Evolutionary conservation across 2,329 filamentous ascomycete species (phyloP).

Genomic region (Chrysoporthe cubensis): DNA sequence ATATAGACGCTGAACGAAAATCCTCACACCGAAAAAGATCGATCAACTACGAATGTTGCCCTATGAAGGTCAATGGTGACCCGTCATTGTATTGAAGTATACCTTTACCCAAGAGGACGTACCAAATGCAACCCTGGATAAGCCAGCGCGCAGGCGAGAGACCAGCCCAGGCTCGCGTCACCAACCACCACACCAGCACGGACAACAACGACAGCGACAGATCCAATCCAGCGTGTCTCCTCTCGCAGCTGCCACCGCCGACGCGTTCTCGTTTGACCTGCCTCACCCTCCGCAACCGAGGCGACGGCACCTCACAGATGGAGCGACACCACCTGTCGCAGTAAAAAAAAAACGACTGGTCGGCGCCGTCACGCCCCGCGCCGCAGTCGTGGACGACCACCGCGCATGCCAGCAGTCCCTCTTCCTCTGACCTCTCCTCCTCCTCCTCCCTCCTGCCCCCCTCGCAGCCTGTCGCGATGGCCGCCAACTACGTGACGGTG

Average conservation of each 20-base stretch:
- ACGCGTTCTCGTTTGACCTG: background rate
- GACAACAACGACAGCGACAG: background rate
- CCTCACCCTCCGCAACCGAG: conserved; percentile 5
- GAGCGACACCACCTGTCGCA: conserved; percentile 4
- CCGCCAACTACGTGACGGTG: conserved; percentile 35
- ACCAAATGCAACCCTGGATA: too few species aligned
- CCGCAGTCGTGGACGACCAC: conserved; percentile 13
- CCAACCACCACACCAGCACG: background rate
- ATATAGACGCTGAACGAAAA: too few species aligned
- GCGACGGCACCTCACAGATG: conserved; percentile 19
- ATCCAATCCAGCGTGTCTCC: background rate
- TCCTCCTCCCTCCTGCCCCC: background rate
- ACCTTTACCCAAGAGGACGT: too few species aligned
- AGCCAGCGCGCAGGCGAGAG: too few species aligned
- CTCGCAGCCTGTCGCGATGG: conserved; percentile 32
- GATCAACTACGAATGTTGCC: too few species aligned
- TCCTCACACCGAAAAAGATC: too few species aligned
- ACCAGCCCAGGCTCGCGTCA: too few species aligned
- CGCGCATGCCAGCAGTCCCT: conserved; percentile 20
- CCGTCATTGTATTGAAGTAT: too few species aligned
- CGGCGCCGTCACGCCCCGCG: conserved; percentile 19
- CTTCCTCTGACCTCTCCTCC: background rate
- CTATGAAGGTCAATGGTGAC: too few species aligned
- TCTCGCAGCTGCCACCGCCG: background rate
- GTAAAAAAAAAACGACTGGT: conserved; percentile 16